Base-by-base conservation (phyloP, 441 rosid genomes). In the Theobroma grandiflorum region DNA sequence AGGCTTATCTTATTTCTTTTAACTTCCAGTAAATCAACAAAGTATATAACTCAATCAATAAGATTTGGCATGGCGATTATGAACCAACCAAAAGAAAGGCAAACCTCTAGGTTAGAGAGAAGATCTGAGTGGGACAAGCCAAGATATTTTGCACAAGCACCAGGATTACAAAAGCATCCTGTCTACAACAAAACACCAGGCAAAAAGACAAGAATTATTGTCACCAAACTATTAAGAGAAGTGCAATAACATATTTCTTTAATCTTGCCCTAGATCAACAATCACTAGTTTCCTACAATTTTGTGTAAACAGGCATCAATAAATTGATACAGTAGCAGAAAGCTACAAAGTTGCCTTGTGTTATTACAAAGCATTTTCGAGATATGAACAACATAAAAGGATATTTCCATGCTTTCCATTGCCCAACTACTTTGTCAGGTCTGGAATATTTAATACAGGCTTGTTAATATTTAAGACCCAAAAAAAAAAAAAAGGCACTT, bases 161-260 rank as follows among this genome's bases (percentile, higher is more conserved):
- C 99, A 26, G 99, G 99, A 88, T 96, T 96, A 90, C 99, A 95
- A 87, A 96, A 96, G 90, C 99, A 96, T 82, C 99, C 99, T 87
- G 99, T 95, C 99, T 96, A 90, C 77, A 90, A 79, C 82, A 78
- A 80, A 86, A 62, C 35, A 79, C 22, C 70, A 85, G 67, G 53
- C 66, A 4, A n/a, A n/a, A 72, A 64, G 78, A 69, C 47, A 83
- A 49, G 15, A 82, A 75, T 66, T 64, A 63, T 67, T 35, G 63
- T 82, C 82, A 88, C 80, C 31, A 52, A 58, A 62, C 49, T 4
- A 66, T 71, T 45, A 9, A 18, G 64, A 53, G 33, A 37, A 78
- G 0, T 66, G 65, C 58, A 40, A 16, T 63, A 57, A 64, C 43
- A 49, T 76, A n/a, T 6, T 37, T 9, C 37, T 35, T 72, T 18